Base-by-base conservation (phyloP, 805 yeast genomes). In the Candida argentea region DNA sequence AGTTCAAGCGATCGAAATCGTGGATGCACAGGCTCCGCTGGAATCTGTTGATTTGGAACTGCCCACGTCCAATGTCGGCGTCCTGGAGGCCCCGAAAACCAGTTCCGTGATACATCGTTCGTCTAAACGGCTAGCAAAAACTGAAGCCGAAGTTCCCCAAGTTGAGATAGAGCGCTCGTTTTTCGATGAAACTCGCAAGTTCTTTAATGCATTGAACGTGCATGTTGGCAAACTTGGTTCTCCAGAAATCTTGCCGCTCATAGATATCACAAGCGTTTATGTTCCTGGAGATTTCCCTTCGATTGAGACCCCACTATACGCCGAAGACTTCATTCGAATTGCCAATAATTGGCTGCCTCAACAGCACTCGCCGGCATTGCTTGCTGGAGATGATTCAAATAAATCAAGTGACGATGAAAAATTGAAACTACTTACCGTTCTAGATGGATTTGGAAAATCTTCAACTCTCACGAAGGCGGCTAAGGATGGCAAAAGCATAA, bases 401-500 rank as follows among this genome's bases (percentile, higher is more conserved):
- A 27, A 39, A 20, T 28, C 36, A 20, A 30, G 36, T 8, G 49
- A 53, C 10, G 53, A 49, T 19, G 62, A 60, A 25, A 50, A 51
- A 22, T 31, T 45, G 8, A 48, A 50, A 24, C 44, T 60, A 11
- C 31, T 60, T 3, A 65, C 58, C 20, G 61, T 60, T 1, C 44
- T 61, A n/a, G 47, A 51, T 12, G 41, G 40, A 3, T 57, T 55
- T 29, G 57, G 56, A 3, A 44, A 38, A 23, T 38, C 33, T 14
- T 27, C 34, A 13, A 22, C 27, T 14, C 16, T 18, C 16, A 22
- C 16, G 12, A 22, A 21, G 14, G 16, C 18, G 11, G 26, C 20
- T 16, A 20, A 27, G 12, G 18, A 20, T 17, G 26, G 18, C 16
- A n/a, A n/a, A n/a, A n/a, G n/a, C n/a, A n/a, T n/a, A n/a, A 25